phyloP scores from a whole-genome alignment of 2,329 filamentous ascomycete species.

The Basipetospora sp. region DNA sequence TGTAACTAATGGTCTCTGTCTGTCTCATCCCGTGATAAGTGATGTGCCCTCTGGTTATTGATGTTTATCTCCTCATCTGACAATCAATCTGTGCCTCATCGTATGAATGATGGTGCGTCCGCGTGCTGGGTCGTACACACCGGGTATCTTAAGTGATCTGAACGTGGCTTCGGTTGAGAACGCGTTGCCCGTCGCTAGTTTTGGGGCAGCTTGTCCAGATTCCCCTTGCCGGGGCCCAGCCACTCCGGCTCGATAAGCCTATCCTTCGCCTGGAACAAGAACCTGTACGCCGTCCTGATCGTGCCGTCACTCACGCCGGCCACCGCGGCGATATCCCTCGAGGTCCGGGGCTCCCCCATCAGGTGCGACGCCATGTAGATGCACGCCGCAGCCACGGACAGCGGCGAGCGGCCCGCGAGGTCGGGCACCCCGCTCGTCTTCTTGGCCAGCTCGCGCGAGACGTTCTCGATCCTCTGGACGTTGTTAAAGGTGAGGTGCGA shows the following conservation, averaged over 20 bases:
- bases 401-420: slow-evolving; percentile 78
- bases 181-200: slow-evolving; percentile 3
- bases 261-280: slow-evolving; percentile 61
- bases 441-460: slow-evolving; percentile 64
- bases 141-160: no score
- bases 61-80: no score
- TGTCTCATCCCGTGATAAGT: no score
- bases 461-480: slow-evolving; percentile 59
- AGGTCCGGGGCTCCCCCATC: slow-evolving; percentile 60
- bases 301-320: slow-evolving; percentile 92
- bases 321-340: slow-evolving; percentile 74
- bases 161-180: no score
- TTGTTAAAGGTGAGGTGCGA: slow-evolving; percentile 62
- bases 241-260: slow-evolving; percentile 62
- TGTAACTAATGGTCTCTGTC: no score
- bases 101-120: no score
- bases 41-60: no score
- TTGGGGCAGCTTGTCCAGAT: slow-evolving; percentile 54
- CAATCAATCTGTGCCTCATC: no score
- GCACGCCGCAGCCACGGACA: slow-evolving; percentile 86
- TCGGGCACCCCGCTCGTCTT: slow-evolving; percentile 64
- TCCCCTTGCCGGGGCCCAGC: slow-evolving; percentile 56
- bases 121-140: no score
- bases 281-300: slow-evolving; percentile 88
- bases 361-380: slow-evolving; percentile 92